Base-by-base conservation (phyloP, 768 basidiomycete species). In the Pholiota microspora region DNA sequence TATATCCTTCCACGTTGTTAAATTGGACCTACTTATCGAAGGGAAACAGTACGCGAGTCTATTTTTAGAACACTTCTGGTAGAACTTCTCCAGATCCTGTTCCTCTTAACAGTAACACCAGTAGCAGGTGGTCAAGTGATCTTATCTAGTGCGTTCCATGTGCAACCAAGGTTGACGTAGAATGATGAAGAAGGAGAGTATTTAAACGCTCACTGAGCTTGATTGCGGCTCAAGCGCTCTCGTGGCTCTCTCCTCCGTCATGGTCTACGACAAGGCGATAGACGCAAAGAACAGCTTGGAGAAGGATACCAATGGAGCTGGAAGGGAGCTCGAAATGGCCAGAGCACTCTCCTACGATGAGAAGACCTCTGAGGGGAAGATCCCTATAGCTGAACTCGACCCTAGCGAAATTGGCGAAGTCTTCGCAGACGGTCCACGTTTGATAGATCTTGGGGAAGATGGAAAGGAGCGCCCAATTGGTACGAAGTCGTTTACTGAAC, bases 391-490 rank as follows among this genome's bases (percentile, higher is more conserved):
- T 15, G 47, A 27, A 7, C 45, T 51, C n/a, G 55, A 58, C 5
- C 60, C 61, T 8, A 51, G 55, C 9, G 63, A 63, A 32, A 45
- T 57, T 6, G 68, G 65, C 2, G 67, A 66, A 29, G 70, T 68
- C 10, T 71, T 66, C 56, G 68, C 70, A 13, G 69, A 70, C 44
- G 53, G 64, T 27, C 60, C 68, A 2, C 57, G 61, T 2, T 73
- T 79, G 35, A 51, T 51, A 29, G 79, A 81, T 58, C 60, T 80
- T 53, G 78, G 73, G 40, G 75, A 67, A 12, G 66, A 73, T 51
- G 79, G 79, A 42, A 77, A 78, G 59, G 79, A 81, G 59, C 64
- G 77, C 3, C 78, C 79, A 12, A 81, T 81, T 58, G 73, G 77
- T 78, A 59, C 45, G 64, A 28, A 10, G 4, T 27, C 15, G 0